These are phyloP conservation scores for Kingdonia uniflora DNA, from an alignment of 164 flowering plant species.

Conservation along the genomic window DNA sequence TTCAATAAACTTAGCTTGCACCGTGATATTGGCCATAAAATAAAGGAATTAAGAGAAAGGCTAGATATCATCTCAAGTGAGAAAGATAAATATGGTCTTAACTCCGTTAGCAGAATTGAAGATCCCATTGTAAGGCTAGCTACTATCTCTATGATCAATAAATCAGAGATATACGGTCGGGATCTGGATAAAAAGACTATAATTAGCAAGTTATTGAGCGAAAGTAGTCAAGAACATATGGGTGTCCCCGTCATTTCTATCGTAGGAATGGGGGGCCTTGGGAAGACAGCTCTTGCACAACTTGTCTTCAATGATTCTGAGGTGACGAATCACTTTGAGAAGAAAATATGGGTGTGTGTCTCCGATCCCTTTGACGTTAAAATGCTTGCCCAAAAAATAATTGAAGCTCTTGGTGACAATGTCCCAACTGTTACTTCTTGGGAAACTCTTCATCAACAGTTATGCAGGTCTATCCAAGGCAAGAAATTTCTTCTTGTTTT, in stretches of 20 bases:
- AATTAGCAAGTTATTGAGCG: constrained; percentile 5
- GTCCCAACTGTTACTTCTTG: not conserved
- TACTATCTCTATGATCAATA: constrained; percentile 7
- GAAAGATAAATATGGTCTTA: too few relatives aligned
- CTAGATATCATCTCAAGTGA: too few relatives aligned
- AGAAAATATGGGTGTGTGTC: constrained; percentile 18
- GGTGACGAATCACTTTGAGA: constrained; percentile 10
- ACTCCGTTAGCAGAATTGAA: too few relatives aligned
- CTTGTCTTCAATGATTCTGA: constrained; percentile 10
- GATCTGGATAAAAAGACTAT: not conserved
- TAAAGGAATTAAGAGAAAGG: too few relatives aligned
- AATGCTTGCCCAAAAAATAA: constrained; percentile 7
- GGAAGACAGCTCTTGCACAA: constrained; percentile 26
- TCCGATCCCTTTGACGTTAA: constrained; percentile 13
- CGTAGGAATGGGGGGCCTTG: constrained; percentile 22
- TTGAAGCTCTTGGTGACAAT: not conserved
- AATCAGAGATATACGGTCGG: constrained; percentile 11
- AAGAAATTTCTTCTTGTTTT: constrained; percentile 11
- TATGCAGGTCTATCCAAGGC: not conserved
- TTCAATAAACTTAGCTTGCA: too few relatives aligned
- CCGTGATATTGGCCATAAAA: too few relatives aligned
- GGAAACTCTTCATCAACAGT: constrained; percentile 1
- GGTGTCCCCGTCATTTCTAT: constrained; percentile 10
- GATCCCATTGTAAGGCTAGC: too few relatives aligned
- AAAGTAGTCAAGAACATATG: not conserved